These are phyloP conservation scores for Myriosclerotinia scirpicola DNA, from an alignment of 2,329 filamentous ascomycete species.

Conservation along the genomic window DNA sequence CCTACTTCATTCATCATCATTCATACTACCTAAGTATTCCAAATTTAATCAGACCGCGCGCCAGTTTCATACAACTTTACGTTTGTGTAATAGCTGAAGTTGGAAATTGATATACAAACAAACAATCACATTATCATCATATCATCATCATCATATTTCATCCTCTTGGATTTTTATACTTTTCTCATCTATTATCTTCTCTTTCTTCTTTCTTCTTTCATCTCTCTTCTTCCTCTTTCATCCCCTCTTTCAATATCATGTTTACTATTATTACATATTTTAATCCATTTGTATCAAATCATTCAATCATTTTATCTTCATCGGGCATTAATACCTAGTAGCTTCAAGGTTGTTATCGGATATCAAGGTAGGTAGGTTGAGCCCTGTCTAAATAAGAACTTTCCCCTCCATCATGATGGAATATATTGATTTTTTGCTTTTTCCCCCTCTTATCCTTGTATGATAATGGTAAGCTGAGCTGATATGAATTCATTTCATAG, in stretches of 20 bases:
- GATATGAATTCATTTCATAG: too few species aligned
- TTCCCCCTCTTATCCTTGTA: constrained; percentile 9
- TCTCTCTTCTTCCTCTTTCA: not conserved
- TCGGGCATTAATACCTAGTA: constrained; percentile 27
- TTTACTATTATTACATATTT: constrained; percentile 5
- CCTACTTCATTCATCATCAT: constrained; percentile 1
- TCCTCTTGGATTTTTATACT: not conserved
- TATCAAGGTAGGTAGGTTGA: constrained; percentile 29
- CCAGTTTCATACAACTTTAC: not conserved
- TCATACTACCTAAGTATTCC: not conserved
- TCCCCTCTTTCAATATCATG: constrained; percentile 9
- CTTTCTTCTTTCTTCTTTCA: not conserved
- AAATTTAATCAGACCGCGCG: constrained; percentile 5
- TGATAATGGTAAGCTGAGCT: constrained; percentile 26
- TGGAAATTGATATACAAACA: constrained; percentile 3
- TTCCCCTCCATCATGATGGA: constrained; percentile 2
- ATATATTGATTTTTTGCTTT: constrained; percentile 17
- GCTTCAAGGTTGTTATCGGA: constrained; percentile 26
- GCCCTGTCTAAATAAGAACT: constrained; percentile 20
- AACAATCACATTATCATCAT: not conserved
- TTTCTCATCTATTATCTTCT: not conserved
- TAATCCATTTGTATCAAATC: constrained; percentile 7
- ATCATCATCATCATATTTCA: not conserved
- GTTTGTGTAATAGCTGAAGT: not conserved
- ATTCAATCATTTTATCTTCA: constrained; percentile 22